Conservation (phyloP, 2,329 filamentous ascomycete species). For the Chrysosporium queenslandicum region DNA sequence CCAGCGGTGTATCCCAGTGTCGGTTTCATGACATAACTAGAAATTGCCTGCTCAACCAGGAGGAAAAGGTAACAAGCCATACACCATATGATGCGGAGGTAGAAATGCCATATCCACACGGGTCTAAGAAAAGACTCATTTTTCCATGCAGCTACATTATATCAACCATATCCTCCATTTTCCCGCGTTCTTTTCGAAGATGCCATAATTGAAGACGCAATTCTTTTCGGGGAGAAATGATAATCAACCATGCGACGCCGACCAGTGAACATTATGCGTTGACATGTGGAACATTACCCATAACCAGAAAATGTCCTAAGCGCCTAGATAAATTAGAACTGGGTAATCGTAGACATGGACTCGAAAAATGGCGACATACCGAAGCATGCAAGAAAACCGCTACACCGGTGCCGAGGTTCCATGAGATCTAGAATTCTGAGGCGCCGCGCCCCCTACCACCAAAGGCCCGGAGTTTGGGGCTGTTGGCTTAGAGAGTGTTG, state of each 20-base stretch:
- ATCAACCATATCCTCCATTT: conserved; percentile 7
- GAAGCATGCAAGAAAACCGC: conserved; percentile 5
- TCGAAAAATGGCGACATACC: background rate
- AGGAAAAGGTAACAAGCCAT: background rate
- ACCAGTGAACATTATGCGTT: conserved; percentile 4
- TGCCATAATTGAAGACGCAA: background rate
- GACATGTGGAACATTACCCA: conserved; percentile 3
- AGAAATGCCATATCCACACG: background rate
- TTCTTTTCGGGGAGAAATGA: background rate
- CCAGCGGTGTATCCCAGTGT: too few relatives aligned
- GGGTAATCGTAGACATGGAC: background rate
- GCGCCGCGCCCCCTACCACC: conserved; percentile 28
- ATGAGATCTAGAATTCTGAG: conserved; percentile 19
- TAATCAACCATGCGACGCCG: conserved; percentile 9
- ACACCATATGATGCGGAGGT: background rate
- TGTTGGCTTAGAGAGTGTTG: conserved; percentile 18
- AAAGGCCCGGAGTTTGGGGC: conserved; percentile 29
- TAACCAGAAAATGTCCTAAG: conserved; percentile 18
- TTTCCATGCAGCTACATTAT: conserved; percentile 7
- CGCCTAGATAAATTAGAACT: conserved; percentile 13
- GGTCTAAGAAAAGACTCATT: conserved; percentile 1
- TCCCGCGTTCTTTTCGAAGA: background rate
- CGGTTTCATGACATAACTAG: background rate
- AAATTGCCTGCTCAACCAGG: background rate
- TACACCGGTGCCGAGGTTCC: conserved; percentile 9